Conservation (phyloP, 768 basidiomycete genomes). For the Postia placenta region DNA sequence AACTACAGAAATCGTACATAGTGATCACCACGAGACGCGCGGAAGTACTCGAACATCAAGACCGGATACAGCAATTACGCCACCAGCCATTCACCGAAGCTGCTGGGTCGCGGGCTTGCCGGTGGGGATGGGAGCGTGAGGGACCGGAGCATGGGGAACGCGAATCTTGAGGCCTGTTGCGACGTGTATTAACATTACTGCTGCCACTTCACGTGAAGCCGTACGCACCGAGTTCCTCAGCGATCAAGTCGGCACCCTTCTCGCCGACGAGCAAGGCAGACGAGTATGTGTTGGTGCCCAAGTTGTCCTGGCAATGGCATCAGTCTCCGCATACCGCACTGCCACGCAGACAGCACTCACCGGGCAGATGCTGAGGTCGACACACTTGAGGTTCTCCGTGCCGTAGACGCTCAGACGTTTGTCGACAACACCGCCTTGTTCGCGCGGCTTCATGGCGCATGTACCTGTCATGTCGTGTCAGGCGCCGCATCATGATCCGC, state of each 20-base stretch:
- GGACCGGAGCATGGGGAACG: conserved; percentile 61
- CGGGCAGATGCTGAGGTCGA: conserved; percentile 69
- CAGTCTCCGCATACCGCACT: background rate
- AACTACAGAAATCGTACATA: too few species aligned
- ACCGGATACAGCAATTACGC: too few species aligned
- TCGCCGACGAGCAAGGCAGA: conserved; percentile 65
- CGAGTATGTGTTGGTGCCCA: conserved; percentile 70
- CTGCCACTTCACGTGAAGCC: background rate
- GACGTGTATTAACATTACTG: background rate
- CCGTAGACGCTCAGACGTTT: conserved; percentile 57
- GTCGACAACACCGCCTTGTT: conserved; percentile 63
- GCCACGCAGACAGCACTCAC: conserved; percentile 35
- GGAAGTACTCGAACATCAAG: too few species aligned
- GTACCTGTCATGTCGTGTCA: conserved; percentile 17
- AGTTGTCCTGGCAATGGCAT: conserved; percentile 43
- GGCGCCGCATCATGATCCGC: background rate
- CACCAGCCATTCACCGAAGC: conserved; percentile 18
- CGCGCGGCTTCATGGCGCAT: conserved; percentile 59
- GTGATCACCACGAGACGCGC: too few species aligned
- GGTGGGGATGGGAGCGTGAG: conserved; percentile 46
- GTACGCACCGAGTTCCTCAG: conserved; percentile 54
- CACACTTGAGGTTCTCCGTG: conserved; percentile 60
- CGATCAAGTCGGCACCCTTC: conserved; percentile 57
- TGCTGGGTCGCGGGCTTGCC: conserved; percentile 24
- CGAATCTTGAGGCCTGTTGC: conserved; percentile 53